Base-by-base conservation (phyloP, 306 rosid species). In the Hippophae rhamnoides region DNA sequence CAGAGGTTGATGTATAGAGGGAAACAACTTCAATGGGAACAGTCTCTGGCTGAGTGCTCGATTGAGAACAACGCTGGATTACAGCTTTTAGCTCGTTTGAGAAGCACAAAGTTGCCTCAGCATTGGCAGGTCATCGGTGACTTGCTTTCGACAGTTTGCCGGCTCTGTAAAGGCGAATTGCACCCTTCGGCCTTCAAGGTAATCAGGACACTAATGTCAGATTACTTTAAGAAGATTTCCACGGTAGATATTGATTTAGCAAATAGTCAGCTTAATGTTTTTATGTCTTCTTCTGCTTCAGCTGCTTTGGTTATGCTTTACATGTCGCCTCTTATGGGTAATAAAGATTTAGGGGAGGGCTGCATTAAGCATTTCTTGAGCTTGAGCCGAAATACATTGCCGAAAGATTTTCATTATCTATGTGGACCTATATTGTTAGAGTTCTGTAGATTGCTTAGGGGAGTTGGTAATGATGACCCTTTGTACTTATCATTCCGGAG, bases 401-500 rank as follows among this genome's bases (percentile, higher is more conserved):
- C 85, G 2, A 72, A 76, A 65, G 26, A 54, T 6, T 66, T 63
- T 48, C 75, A 76, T 58, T 41, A 46, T 70, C 65, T 54, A 58
- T 80, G 85, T 10, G 74, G 74, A 13, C 71, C 63, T 1, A 67
- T 73, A 46, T 73, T 72, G n/a, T 69, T 86, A 53, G 84, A 86
- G 78, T 76, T 89, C 43, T 86, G 95, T 69, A 81, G 67, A 49
- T 65, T 78, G 74, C 86, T 89, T 60, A 80, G 82, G 60, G 52
- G 70, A 43, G 61, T 70, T 11, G 80, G 70, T 10, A 13, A 18
- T 56, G 75, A 83, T 54, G 92, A 86, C 13, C 61, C 62, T 74
- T 43, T 89, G 65, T 89, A 83, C 62, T 3, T 77, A 6, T 52
- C 57, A 18, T 83, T 89, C 61, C 77, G 97, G 25, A 60, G 66